Percentiles rank a stretch among this genome's conserved stretches.
These are phyloP conservation scores for Arachnomyces sp. DNA, from an alignment of 2,329 filamentous ascomycete genomes.

Conservation along the genomic window DNA sequence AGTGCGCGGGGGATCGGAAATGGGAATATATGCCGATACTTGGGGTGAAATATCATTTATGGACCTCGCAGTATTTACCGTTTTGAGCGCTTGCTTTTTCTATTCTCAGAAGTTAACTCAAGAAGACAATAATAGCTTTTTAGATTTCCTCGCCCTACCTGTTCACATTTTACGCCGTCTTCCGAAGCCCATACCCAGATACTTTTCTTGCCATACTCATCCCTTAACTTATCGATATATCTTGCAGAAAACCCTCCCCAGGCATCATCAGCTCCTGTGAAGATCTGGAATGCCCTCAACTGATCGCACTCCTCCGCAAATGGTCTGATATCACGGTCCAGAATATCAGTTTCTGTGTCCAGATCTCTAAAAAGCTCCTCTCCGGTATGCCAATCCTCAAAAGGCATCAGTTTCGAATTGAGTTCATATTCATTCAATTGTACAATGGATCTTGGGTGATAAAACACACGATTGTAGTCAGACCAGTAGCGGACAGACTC, in stretches of 20 bases:
- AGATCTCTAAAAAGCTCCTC: conserved; percentile 66
- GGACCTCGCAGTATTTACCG: conserved; percentile 67
- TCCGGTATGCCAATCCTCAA: conserved; percentile 67
- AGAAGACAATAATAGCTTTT: conserved; percentile 4
- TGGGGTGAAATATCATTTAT: conserved; percentile 61
- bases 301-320: conserved; percentile 92
- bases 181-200: conserved; percentile 85
- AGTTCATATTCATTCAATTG: conserved; percentile 84
- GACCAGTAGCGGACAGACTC: conserved; percentile 89
- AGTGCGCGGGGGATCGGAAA: conserved; percentile 54
- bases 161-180: conserved; percentile 48
- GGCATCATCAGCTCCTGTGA: conserved; percentile 65
- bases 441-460: conserved; percentile 78
- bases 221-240: conserved; percentile 70
- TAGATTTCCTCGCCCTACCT: conserved; percentile 37
- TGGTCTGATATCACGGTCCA: conserved; percentile 81
- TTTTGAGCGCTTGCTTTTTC: conserved; percentile 55
- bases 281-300: conserved; percentile 77
- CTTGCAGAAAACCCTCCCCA: conserved; percentile 71
- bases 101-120: conserved; percentile 28
- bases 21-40: conserved; percentile 69
- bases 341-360: conserved; percentile 73
- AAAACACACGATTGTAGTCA: conserved; percentile 88
- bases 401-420: conserved; percentile 70
- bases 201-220: conserved; percentile 82